A percentile compares a stretch with the other conserved stretches of the same genome.
These are phyloP conservation scores for Kwoniella shivajii DNA, from an alignment of 1,284 basidiomycete species.

Conservation along the genomic window DNA sequence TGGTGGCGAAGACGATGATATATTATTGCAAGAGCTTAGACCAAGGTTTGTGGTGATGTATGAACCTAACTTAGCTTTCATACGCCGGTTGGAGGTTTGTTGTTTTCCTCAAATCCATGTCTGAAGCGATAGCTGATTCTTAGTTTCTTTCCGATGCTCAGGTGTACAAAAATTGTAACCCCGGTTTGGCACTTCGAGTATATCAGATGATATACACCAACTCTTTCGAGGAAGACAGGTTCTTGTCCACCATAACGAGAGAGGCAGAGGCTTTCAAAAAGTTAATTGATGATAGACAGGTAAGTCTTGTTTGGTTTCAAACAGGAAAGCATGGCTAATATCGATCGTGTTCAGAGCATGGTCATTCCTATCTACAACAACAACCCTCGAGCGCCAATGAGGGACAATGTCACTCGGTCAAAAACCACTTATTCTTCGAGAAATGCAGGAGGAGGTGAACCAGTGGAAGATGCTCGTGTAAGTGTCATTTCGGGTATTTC, in stretches of 20 bases:
- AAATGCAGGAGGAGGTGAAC: conserved; percentile 79
- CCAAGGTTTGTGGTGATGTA: conserved; percentile 94
- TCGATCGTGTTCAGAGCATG: conserved; percentile 67
- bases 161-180: conserved; percentile 81
- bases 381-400: conserved; percentile 61
- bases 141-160: conserved; percentile 47
- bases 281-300: conserved; percentile 87
- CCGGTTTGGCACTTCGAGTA: conserved; percentile 79
- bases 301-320: conserved; percentile 62
- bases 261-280: conserved; percentile 96
- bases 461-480: conserved; percentile 71
- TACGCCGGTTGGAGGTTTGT: conserved; percentile 84
- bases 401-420: conserved; percentile 64
- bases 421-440: conserved; percentile 81
- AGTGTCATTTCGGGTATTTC: not conserved
- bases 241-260: conserved; percentile 79
- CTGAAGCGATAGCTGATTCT: conserved; percentile 42
- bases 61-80: conserved; percentile 90
- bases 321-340: too few species aligned
- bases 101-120: conserved; percentile 59
- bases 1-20: conserved; percentile 89
- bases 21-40: conserved; percentile 79
- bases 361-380: conserved; percentile 85
- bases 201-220: conserved; percentile 94
- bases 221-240: conserved; percentile 94